phyloP scores from a whole-genome alignment of 116 monocot species.

The Iris pallida region DNA sequence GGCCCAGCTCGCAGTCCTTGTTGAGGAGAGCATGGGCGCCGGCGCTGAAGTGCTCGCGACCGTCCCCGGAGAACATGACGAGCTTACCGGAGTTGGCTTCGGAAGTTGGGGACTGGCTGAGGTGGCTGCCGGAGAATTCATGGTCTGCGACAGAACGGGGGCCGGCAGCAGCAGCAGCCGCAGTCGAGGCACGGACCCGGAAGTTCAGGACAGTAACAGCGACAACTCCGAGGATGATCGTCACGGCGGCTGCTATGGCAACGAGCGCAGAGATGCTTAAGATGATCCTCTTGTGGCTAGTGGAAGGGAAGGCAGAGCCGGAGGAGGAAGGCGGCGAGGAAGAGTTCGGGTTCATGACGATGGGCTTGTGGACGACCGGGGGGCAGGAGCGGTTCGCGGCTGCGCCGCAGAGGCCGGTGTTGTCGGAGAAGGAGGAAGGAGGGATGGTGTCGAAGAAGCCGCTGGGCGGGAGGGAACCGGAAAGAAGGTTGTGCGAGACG shows the following conservation, averaged over 20 bases:
- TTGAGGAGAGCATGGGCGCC: conserved; percentile 46
- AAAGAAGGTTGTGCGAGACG: conserved; percentile 50
- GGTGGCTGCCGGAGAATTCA: conserved; percentile 27
- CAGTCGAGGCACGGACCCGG: conserved; percentile 26
- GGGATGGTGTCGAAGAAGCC: conserved; percentile 58
- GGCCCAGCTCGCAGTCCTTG: conserved; percentile 61
- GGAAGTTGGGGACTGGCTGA: conserved; percentile 26
- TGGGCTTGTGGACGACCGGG: conserved; percentile 54
- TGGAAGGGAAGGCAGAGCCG: not conserved
- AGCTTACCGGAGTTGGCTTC: conserved; percentile 53
- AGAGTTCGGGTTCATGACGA: conserved; percentile 62
- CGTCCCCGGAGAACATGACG: conserved; percentile 39
- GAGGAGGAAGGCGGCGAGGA: conserved; percentile 13
- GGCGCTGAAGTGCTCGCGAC: conserved; percentile 30
- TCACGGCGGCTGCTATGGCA: conserved; percentile 48
- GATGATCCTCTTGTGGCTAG: conserved; percentile 48
- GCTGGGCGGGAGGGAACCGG: conserved; percentile 45
- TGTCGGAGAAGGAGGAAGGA: conserved; percentile 40
- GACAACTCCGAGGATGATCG: conserved; percentile 47
- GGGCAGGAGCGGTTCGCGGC: conserved; percentile 37
- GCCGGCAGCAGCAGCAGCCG: conserved; percentile 23
- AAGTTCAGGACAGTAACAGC: conserved; percentile 45
- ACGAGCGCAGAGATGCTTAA: conserved; percentile 62
- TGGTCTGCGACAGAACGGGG: conserved; percentile 23
- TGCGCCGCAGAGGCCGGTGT: conserved; percentile 56